phyloP scores from a whole-genome alignment of 2,329 filamentous ascomycete species.

The Pseudohalonectria lignicola region DNA sequence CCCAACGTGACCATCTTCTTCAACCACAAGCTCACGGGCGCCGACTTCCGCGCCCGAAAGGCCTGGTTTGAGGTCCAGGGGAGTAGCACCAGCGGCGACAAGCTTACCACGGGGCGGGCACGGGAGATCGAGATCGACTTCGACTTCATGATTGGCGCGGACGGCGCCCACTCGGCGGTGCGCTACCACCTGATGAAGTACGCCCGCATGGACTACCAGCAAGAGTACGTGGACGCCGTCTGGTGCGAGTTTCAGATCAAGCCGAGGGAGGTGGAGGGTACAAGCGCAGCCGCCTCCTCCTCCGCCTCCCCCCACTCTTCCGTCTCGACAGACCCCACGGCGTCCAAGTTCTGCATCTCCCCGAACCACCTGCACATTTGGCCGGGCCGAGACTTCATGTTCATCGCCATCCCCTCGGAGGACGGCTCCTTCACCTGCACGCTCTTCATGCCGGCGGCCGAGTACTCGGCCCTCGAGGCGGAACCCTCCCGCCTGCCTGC shows the following conservation, averaged over 20 bases:
- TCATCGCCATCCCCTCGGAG: constrained; percentile 84
- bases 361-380: constrained; percentile 95
- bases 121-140: constrained; percentile 76
- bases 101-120: constrained; percentile 28
- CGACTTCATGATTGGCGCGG: constrained; percentile 87
- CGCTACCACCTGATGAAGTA: constrained; percentile 96
- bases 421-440: constrained; percentile 94
- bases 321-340: too few species aligned
- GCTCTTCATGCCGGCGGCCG: constrained; percentile 67
- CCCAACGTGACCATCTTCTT: constrained; percentile 90
- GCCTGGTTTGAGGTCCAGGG: constrained; percentile 73
- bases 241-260: constrained; percentile 94
- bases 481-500: constrained; percentile 46
- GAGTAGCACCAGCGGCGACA: constrained; percentile 12
- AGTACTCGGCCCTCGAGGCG: constrained; percentile 58
- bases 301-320: too few species aligned
- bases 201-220: constrained; percentile 77
- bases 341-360: constrained; percentile 65
- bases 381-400: constrained; percentile 93
- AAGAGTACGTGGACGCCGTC: constrained; percentile 90
- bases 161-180: constrained; percentile 87
- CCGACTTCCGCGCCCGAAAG: constrained; percentile 66
- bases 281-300: too few species aligned
- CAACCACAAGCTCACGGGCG: constrained; percentile 84
- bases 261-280: constrained; percentile 25